Conservation (phyloP, 208 protist genomes). For the Trypanosoma mega region DNA sequence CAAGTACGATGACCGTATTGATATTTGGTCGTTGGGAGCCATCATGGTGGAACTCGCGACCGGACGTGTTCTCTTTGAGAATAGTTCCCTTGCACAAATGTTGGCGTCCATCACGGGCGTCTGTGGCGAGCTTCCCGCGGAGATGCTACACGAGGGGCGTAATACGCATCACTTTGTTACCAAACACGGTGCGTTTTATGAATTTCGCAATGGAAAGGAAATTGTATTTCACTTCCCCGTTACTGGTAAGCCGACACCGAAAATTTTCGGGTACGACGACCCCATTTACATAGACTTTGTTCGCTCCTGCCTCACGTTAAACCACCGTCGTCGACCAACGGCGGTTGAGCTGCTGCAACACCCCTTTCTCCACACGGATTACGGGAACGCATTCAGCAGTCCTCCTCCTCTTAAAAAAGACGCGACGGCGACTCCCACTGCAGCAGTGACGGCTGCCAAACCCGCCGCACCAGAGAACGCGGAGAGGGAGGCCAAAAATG, state of each 20-base stretch:
- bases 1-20: constrained; percentile 89
- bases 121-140: constrained; percentile 39
- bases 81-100: constrained; percentile 62
- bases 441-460: neutral
- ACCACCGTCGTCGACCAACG: constrained; percentile 33
- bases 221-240: constrained; percentile 36
- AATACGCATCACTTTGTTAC: constrained; percentile 45
- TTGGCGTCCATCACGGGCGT: constrained; percentile 58
- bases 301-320: constrained; percentile 29
- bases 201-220: constrained; percentile 18
- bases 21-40: constrained; percentile 97
- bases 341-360: constrained; percentile 41
- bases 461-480: constrained; percentile 2
- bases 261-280: constrained; percentile 49
- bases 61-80: constrained; percentile 85
- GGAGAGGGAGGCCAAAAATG: too few relatives aligned
- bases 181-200: constrained; percentile 29
- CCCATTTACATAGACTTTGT: constrained; percentile 58
- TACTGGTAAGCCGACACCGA: constrained; percentile 23
- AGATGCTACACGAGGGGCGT: constrained; percentile 44
- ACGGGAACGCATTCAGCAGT: constrained; percentile 21
- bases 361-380: constrained; percentile 43
- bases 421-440: neutral
- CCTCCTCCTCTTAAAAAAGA: constrained; percentile 27
- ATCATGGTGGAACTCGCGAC: constrained; percentile 85